These are phyloP conservation scores for Talaromyces proteolyticus DNA, from an alignment of 495 filamentous ascomycete genomes.

Conservation along the genomic window DNA sequence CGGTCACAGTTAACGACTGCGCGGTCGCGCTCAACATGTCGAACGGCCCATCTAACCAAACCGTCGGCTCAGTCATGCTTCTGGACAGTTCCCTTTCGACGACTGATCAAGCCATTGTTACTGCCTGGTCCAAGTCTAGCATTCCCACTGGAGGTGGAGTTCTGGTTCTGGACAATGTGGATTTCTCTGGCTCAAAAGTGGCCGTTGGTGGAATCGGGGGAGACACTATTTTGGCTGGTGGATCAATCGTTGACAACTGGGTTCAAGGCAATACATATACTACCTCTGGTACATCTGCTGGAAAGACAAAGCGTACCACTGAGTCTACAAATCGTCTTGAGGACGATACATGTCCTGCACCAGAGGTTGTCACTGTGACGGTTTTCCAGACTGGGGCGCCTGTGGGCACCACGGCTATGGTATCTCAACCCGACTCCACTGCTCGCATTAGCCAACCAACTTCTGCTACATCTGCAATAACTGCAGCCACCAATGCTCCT, in stretches of 20 bases:
- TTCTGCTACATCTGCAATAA: background rate
- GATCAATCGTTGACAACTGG: conserved; percentile 63
- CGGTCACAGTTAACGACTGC: conserved; percentile 75
- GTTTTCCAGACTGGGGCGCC: conserved; percentile 1
- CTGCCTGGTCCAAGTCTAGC: conserved; percentile 56
- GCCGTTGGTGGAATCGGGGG: conserved; percentile 49
- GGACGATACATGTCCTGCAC: conserved; percentile 52
- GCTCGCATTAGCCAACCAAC: background rate
- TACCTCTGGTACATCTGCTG: conserved; percentile 19
- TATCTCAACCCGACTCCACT: background rate
- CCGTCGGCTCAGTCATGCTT: conserved; percentile 74
- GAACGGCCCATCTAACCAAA: conserved; percentile 53
- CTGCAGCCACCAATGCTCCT: background rate
- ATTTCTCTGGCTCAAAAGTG: conserved; percentile 52
- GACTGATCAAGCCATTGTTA: conserved; percentile 67
- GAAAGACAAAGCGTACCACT: conserved; percentile 1
- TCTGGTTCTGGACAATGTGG: conserved; percentile 81
- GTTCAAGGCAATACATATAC: conserved; percentile 70
- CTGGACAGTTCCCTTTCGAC: conserved; percentile 74
- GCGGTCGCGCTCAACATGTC: conserved; percentile 78
- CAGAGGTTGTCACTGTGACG: conserved; percentile 1
- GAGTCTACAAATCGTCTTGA: conserved; percentile 2
- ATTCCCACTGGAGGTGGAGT: conserved; percentile 65
- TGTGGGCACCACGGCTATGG: background rate
- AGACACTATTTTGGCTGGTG: conserved; percentile 61